Evolutionary conservation across 495 filamentous ascomycete species (phyloP).

Genomic region (Cercophora newfieldiana): DNA sequence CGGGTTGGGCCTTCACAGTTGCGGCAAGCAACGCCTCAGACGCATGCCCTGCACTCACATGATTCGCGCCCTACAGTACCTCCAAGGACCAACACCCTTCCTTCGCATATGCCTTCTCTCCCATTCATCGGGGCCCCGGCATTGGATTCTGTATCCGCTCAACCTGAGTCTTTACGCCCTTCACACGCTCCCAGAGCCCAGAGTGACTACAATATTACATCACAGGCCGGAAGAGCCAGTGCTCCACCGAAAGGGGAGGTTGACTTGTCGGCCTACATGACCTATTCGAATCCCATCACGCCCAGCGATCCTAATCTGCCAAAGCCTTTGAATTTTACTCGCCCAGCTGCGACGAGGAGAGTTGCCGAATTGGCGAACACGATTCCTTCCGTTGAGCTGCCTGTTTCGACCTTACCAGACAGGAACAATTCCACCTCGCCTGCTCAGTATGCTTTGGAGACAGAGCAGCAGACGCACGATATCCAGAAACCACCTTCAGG

Average conservation of each 20-base stretch:
- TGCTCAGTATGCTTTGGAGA: too few species aligned
- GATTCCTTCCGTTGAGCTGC: not conserved
- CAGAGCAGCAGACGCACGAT: too few species aligned
- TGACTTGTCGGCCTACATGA: constrained; percentile 12
- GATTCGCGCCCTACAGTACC: constrained; percentile 10
- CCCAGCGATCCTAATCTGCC: constrained; percentile 21
- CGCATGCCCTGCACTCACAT: not conserved
- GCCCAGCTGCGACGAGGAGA: not conserved
- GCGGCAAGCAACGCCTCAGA: not conserved
- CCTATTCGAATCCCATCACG: constrained; percentile 12
- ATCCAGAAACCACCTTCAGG: too few species aligned
- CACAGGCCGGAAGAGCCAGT: not conserved
- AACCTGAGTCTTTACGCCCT: constrained; percentile 1
- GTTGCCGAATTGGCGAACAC: not conserved
- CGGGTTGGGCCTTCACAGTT: not conserved
- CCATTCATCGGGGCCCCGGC: constrained; percentile 29
- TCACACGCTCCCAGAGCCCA: constrained; percentile 12
- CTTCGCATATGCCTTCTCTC: constrained; percentile 29
- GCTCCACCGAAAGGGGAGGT: not conserved
- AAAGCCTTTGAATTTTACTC: constrained; percentile 24
- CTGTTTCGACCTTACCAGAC: too few species aligned
- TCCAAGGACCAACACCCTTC: constrained; percentile 33
- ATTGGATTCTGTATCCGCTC: constrained; percentile 8
- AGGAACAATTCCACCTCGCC: too few species aligned
- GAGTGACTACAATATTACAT: constrained; percentile 8